Conservation (phyloP, 2,329 filamentous ascomycete genomes). For the Alternaria solani region DNA sequence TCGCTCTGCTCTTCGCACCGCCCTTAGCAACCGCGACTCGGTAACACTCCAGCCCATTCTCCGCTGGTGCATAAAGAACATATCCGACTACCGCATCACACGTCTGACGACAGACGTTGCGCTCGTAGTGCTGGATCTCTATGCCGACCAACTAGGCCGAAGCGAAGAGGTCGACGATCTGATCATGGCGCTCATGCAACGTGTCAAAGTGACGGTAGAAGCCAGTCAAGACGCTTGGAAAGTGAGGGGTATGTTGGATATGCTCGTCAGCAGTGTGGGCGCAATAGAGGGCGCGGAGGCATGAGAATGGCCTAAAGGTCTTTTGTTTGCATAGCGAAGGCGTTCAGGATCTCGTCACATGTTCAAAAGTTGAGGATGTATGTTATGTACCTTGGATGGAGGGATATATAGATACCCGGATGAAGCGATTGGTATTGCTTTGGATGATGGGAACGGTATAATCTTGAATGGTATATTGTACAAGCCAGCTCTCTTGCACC, state of each 20-base stretch:
- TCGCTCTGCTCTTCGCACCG: constrained; percentile 15
- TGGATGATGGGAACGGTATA: constrained; percentile 33
- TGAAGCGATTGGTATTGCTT: constrained; percentile 24
- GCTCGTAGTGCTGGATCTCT: constrained; percentile 84
- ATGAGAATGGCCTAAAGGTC: constrained; percentile 9
- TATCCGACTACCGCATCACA: constrained; percentile 83
- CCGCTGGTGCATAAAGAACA: constrained; percentile 80
- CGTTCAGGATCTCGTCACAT: constrained; percentile 33
- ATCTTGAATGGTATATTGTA: constrained; percentile 32
- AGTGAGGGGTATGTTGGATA: constrained; percentile 88
- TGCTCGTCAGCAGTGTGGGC: constrained; percentile 69
- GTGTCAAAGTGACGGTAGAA: constrained; percentile 80
- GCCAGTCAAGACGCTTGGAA: constrained; percentile 82
- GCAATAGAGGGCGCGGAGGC: constrained; percentile 22
- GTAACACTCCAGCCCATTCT: constrained; percentile 81
- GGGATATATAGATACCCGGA: constrained; percentile 15
- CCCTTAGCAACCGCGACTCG: constrained; percentile 83
- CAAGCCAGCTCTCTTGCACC: constrained; percentile 10
- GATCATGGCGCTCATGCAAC: constrained; percentile 72
- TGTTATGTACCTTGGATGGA: neutral
- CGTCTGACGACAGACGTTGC: constrained; percentile 83
- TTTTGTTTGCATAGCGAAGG: constrained; percentile 50
- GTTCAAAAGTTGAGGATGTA: constrained; percentile 7
- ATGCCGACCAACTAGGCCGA: constrained; percentile 78
- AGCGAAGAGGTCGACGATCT: constrained; percentile 75